Base-by-base conservation (phyloP, 1,284 basidiomycete species). In the Athelia psychrophila region DNA sequence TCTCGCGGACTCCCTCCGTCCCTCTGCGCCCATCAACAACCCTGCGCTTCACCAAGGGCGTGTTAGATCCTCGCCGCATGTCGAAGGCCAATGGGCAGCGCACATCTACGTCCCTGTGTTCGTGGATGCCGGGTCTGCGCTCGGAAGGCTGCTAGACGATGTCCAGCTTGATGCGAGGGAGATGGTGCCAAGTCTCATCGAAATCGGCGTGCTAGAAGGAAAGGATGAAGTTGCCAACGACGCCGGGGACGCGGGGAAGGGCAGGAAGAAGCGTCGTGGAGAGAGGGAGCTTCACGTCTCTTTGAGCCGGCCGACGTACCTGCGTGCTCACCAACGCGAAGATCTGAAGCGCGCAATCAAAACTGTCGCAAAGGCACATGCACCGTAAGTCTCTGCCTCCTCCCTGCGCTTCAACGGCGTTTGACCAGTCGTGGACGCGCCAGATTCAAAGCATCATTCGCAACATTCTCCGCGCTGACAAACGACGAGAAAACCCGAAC, bases 401-500 rank as follows among this genome's bases (percentile, higher is more conserved):
- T 38, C 44, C 49, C 35, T 47, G 49, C 47, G 23, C 38, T 32
- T 9, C 16, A 4, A 27, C 36, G 3, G 23, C 52, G 22, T 2
- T 51, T 58, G 18, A 20, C 47, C 22, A 9, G 9, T 24, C 19
- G 48, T 18, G 22, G 13, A 8, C 16, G 18, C 4, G 50, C 38
- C 55, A 93, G 91, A 9, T 93, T 93, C 61, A 61, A 71, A 12
- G 73, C 80, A 0, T 91, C 90, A 0, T 91, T 93, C 61, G 79
- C 85, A 1, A 72, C 76, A 1, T 81, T 93, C 58, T 77, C 83
- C 16, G 78, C 83, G 48, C 74, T 93, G 30, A 77, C 73, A 16
- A 94, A 94, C 62, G 91, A 93, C 63, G 90, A 93, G 63, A 74
- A 71, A 53, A 91, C 88, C 2, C 75, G 91, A 44, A 78, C 81